Evolutionary conservation across 805 yeast genomes (phyloP).

Genomic region (Ogataea paraovalis): DNA sequence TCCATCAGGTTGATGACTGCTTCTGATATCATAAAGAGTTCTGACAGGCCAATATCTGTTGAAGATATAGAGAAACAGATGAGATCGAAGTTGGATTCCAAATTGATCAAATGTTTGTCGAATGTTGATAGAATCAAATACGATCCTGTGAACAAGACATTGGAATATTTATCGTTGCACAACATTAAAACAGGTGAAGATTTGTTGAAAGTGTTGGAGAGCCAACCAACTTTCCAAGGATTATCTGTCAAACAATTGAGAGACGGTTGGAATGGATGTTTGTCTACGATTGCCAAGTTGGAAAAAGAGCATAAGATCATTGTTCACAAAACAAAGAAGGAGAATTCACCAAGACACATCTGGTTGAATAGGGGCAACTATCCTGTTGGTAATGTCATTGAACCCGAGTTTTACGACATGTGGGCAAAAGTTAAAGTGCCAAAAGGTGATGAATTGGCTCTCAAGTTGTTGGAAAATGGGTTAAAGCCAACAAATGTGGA

Average conservation of each 20-base stretch:
- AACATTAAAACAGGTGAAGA: constrained; percentile 81
- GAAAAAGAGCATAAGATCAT: constrained; percentile 75
- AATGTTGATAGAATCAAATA: constrained; percentile 75
- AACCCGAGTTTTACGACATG: constrained; percentile 74
- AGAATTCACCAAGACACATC: constrained; percentile 83
- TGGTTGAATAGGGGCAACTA: constrained; percentile 82
- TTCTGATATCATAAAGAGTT: constrained; percentile 76
- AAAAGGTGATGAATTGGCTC: constrained; percentile 74
- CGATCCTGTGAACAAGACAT: constrained; percentile 55
- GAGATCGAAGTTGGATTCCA: constrained; percentile 54
- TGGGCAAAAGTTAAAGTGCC: constrained; percentile 84
- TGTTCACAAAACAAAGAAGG: constrained; percentile 88
- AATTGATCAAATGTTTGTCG: constrained; percentile 65
- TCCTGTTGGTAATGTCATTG: constrained; percentile 48
- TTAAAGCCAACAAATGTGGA: constrained; percentile 97
- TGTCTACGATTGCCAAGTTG: constrained; percentile 69
- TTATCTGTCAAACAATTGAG: constrained; percentile 68
- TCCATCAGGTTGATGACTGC: constrained; percentile 89
- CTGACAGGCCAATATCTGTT: constrained; percentile 67
- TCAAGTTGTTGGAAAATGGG: constrained; percentile 74
- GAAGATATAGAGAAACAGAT: constrained; percentile 64
- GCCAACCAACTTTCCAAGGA: constrained; percentile 86
- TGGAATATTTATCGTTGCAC: constrained; percentile 85
- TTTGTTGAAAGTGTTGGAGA: constrained; percentile 64
- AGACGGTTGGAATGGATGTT: constrained; percentile 94